Conservation (phyloP, 2,329 filamentous ascomycete species). For the Venturiaceae sp. region DNA sequence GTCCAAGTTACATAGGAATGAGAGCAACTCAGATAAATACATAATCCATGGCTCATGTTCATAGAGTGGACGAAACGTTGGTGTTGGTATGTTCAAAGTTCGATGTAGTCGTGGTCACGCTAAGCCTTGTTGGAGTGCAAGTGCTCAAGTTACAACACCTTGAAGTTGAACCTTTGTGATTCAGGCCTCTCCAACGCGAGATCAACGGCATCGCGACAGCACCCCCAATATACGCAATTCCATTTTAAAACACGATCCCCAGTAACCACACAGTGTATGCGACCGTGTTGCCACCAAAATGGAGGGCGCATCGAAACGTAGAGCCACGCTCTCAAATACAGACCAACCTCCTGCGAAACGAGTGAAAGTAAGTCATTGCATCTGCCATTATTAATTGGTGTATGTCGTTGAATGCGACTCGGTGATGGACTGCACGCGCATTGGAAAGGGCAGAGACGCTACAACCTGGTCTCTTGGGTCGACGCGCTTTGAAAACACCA, state of each 20-base stretch:
- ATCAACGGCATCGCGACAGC: background rate
- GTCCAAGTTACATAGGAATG: too few species aligned
- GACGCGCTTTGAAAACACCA: conserved; percentile 1
- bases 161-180: too few species aligned
- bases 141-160: too few species aligned
- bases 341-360: conserved; percentile 1
- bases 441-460: background rate
- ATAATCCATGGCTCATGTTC: too few species aligned
- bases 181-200: too few species aligned
- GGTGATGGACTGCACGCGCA: background rate
- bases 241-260: background rate
- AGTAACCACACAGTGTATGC: background rate
- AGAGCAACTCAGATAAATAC: too few species aligned
- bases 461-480: background rate
- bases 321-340: background rate
- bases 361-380: background rate
- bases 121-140: too few species aligned
- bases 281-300: background rate
- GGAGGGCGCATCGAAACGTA: background rate
- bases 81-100: too few species aligned
- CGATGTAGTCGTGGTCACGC: too few species aligned
- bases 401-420: background rate
- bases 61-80: too few species aligned
- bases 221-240: background rate
- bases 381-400: background rate